Evolutionary conservation across 108 stramenopile species (phyloP).

Genomic region (Schizochytrium sp.): DNA sequence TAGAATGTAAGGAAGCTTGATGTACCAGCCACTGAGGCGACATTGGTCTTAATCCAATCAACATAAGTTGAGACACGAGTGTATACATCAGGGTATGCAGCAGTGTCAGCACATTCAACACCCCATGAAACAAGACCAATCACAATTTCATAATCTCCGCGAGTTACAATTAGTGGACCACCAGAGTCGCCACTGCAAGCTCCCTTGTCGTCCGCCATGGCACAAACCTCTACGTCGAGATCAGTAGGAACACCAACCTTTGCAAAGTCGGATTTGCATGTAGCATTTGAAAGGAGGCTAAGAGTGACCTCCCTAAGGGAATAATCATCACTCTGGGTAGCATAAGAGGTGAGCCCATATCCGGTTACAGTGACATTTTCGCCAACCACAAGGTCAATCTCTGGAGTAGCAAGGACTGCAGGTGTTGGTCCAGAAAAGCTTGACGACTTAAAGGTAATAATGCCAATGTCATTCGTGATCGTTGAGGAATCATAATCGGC

Average conservation of each 20-base stretch:
- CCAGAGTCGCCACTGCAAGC: background rate
- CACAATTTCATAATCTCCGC: background rate
- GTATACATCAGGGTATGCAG: background rate
- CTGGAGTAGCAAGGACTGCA: background rate
- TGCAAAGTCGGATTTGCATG: background rate
- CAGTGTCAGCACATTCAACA: background rate
- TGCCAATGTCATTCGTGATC: background rate
- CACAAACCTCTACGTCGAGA: background rate
- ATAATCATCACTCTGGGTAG: background rate
- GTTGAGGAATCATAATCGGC: too few relatives aligned
- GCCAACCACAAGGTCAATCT: background rate
- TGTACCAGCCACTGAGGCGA: too few relatives aligned
- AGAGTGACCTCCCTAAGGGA: background rate
- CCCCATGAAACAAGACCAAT: background rate
- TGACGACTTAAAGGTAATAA: background rate
- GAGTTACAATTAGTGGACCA: background rate
- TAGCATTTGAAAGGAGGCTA: background rate
- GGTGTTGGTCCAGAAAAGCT: background rate
- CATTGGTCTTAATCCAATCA: background rate
- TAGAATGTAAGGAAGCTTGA: background rate
- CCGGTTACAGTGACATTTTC: constrained; percentile 7
- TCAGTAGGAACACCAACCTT: too few relatives aligned
- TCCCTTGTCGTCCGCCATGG: background rate
- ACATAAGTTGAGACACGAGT: background rate
- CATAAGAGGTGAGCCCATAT: background rate